Conservation (phyloP, 805 yeast species). For the Cyberlindnera sargentensis region DNA sequence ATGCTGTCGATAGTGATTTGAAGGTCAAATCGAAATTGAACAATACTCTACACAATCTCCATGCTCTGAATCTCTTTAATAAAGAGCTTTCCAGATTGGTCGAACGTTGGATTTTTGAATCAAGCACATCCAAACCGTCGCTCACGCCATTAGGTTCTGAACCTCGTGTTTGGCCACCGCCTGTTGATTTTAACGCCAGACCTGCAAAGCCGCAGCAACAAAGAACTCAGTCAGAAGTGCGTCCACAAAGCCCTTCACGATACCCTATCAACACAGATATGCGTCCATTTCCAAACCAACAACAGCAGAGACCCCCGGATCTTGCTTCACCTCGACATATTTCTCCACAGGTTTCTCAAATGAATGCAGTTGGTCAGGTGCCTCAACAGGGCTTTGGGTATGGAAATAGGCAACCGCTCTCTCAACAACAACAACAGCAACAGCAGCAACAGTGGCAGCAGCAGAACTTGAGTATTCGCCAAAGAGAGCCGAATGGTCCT, state of each 20-base stretch:
- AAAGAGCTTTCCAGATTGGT: slow-evolving; percentile 2
- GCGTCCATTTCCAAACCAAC: too few species aligned
- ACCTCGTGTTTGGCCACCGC: slow-evolving; percentile 1
- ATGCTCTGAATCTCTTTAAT: background rate
- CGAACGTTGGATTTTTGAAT: slow-evolving; percentile 4
- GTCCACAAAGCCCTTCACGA: too few species aligned
- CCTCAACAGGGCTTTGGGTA: background rate
- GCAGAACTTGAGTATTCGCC: too few species aligned
- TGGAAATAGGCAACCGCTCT: background rate
- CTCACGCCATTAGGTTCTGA: background rate
- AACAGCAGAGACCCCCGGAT: too few species aligned
- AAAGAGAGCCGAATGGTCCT: too few species aligned
- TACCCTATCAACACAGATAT: too few species aligned
- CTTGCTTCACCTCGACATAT: too few species aligned
- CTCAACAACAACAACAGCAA: slow-evolving; percentile 4
- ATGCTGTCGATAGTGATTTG: slow-evolving; percentile 1
- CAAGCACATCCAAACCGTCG: background rate
- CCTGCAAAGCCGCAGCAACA: background rate
- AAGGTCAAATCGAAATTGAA: slow-evolving; percentile 1
- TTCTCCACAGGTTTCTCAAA: too few species aligned
- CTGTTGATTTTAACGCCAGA: background rate
- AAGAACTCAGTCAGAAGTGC: too few species aligned
- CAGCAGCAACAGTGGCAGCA: background rate
- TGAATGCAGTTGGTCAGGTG: too few species aligned
- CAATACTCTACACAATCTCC: slow-evolving; percentile 1